phyloP scores from a whole-genome alignment of 352 stramenopile species.

The Phytophthora ohioensis region DNA sequence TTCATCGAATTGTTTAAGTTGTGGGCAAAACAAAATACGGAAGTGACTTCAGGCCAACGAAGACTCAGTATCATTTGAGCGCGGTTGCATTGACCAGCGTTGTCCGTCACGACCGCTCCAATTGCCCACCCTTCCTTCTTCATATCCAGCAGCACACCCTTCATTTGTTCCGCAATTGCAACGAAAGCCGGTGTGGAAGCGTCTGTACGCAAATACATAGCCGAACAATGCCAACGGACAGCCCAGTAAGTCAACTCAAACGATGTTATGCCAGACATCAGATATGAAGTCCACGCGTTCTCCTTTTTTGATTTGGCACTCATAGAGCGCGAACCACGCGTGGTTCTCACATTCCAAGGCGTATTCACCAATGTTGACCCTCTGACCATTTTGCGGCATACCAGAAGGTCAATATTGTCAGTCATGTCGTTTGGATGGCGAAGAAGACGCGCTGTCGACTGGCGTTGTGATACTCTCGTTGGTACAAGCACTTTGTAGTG shows the following conservation, averaged over 20 bases:
- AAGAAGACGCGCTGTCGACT: neutral
- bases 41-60: constrained; percentile 13
- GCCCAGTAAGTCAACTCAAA: constrained; percentile 5
- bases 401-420: neutral
- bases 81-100: neutral
- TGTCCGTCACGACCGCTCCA: neutral
- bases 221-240: constrained; percentile 17
- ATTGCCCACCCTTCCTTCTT: constrained; percentile 1
- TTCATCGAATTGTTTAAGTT: constrained; percentile 20
- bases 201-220: neutral
- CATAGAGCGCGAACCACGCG: neutral
- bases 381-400: neutral
- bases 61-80: constrained; percentile 15
- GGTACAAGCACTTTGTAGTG: no score
- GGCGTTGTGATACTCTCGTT: neutral
- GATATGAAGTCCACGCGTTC: constrained; percentile 19
- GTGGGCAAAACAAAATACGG: constrained; percentile 17
- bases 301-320: neutral
- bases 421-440: neutral
- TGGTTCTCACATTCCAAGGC: neutral
- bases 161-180: constrained; percentile 16
- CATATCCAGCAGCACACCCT: constrained; percentile 5
- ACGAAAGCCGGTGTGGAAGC: neutral
- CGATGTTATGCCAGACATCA: constrained; percentile 21
- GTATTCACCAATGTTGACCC: constrained; percentile 7